Evolutionary conservation across 768 basidiomycete species (phyloP).

Genomic region (Suillus fuscotomentosus): DNA sequence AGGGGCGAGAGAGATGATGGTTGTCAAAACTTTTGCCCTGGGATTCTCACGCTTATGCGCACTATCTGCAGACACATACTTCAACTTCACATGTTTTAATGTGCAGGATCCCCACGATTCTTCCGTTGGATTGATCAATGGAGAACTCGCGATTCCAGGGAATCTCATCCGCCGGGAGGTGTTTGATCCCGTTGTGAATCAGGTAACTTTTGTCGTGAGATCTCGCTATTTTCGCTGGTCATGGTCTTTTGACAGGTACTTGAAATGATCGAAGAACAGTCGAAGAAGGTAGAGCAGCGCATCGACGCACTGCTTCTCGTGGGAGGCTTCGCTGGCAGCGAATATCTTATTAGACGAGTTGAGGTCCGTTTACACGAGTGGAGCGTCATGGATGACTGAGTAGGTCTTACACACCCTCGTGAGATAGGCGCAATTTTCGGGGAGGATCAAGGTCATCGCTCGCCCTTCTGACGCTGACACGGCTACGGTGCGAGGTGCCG

Average conservation of each 20-base stretch:
- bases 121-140: constrained; percentile 75
- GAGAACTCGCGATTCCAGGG: constrained; percentile 82
- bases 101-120: constrained; percentile 81
- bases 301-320: constrained; percentile 87
- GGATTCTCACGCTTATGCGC: constrained; percentile 4
- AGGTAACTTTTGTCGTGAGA: constrained; percentile 44
- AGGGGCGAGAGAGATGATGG: constrained; percentile 74
- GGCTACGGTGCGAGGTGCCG: constrained; percentile 86
- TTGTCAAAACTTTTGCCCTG: constrained; percentile 29
- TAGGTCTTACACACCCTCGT: constrained; percentile 8
- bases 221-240: constrained; percentile 8
- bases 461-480: constrained; percentile 87
- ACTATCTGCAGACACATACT: constrained; percentile 60
- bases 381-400: constrained; percentile 10
- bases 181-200: constrained; percentile 83
- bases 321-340: constrained; percentile 85
- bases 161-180: constrained; percentile 77
- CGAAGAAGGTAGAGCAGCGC: constrained; percentile 60
- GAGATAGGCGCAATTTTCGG: constrained; percentile 62
- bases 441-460: constrained; percentile 70
- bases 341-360: constrained; percentile 79
- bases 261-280: constrained; percentile 75
- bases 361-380: constrained; percentile 46
- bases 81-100: constrained; percentile 91
- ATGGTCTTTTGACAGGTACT: constrained; percentile 52